Conservation (phyloP, 129 eudicot species). For the Centrapalus pauciflorus region DNA sequence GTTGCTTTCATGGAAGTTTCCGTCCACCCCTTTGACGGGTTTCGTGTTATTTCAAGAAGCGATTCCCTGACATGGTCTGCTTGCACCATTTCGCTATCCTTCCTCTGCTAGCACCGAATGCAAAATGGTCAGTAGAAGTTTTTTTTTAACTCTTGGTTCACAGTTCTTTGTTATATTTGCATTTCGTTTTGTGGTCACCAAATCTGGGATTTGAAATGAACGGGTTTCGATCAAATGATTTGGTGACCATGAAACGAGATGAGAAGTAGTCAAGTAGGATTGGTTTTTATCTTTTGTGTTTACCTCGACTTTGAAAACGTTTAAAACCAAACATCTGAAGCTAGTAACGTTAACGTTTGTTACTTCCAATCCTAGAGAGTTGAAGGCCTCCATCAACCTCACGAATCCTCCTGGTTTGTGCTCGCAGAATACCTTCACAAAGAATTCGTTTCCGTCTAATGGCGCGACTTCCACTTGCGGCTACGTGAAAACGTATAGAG, state of each 20-base stretch:
- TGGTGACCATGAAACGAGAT: background rate
- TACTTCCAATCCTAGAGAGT: conserved; percentile 67
- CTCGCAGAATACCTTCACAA: conserved; percentile 88
- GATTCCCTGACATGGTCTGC: conserved; percentile 87
- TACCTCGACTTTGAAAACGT: conserved; percentile 92
- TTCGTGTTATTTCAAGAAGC: conserved; percentile 67
- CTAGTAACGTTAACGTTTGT: conserved; percentile 80
- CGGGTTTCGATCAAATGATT: too few relatives aligned
- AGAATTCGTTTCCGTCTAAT: conserved; percentile 85
- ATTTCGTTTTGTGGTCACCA: background rate
- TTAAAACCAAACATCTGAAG: conserved; percentile 69
- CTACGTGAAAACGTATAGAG: conserved; percentile 30
- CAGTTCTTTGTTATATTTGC: background rate
- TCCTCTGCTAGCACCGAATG: conserved; percentile 41
- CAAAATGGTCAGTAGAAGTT: background rate
- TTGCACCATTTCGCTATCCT: conserved; percentile 63
- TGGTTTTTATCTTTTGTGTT: background rate
- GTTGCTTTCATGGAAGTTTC: conserved; percentile 36
- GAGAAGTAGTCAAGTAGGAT: too few relatives aligned
- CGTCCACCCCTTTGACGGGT: conserved; percentile 46
- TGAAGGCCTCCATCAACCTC: conserved; percentile 75
- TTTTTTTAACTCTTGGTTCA: background rate
- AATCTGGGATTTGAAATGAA: too few relatives aligned
- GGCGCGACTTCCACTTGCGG: conserved; percentile 91
- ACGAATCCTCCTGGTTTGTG: conserved; percentile 86